A percentile compares a stretch with the other conserved stretches of the same genome.
These are phyloP conservation scores for Hypoxylon sp. DNA, from an alignment of 2,329 filamentous ascomycete genomes.

Conservation along the genomic window DNA sequence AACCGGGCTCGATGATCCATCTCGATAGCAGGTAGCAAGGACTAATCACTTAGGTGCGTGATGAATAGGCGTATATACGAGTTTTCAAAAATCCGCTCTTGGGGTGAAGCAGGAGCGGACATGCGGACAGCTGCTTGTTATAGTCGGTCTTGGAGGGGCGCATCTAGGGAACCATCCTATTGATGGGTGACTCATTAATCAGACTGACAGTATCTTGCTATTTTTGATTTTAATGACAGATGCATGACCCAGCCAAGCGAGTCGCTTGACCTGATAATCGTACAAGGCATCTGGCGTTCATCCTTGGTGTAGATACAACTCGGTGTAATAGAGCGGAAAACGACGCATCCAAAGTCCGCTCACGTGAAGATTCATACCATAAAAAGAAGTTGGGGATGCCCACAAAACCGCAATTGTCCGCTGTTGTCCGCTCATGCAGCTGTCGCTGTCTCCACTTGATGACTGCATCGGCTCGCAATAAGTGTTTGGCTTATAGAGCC, in stretches of 20 bases:
- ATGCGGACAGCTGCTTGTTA: constrained; percentile 10
- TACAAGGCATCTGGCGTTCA: not conserved
- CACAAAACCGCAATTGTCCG: constrained; percentile 27
- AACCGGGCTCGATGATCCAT: constrained; percentile 42
- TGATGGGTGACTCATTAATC: constrained; percentile 15
- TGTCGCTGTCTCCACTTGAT: constrained; percentile 17
- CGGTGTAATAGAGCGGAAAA: not conserved
- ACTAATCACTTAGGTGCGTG: not conserved
- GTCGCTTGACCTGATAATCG: not conserved
- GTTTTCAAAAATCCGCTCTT: constrained; percentile 9
- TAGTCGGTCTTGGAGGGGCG: not conserved
- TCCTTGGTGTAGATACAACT: not conserved
- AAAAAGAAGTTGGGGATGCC: constrained; percentile 7
- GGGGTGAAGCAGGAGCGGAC: constrained; percentile 13
- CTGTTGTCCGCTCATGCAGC: constrained; percentile 34
- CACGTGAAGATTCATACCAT: constrained; percentile 25
- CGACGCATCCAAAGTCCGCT: constrained; percentile 30
- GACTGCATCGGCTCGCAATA: constrained; percentile 17
- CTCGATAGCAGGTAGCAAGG: not conserved
- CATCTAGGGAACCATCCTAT: not conserved
- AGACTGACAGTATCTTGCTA: not conserved
- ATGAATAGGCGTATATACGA: not conserved
- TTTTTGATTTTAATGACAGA: not conserved
- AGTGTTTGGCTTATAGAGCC: not conserved
- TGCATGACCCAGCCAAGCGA: not conserved